These are phyloP conservation scores for Penicillium sp. DNA, from an alignment of 2,329 filamentous ascomycete genomes.

Conservation along the genomic window DNA sequence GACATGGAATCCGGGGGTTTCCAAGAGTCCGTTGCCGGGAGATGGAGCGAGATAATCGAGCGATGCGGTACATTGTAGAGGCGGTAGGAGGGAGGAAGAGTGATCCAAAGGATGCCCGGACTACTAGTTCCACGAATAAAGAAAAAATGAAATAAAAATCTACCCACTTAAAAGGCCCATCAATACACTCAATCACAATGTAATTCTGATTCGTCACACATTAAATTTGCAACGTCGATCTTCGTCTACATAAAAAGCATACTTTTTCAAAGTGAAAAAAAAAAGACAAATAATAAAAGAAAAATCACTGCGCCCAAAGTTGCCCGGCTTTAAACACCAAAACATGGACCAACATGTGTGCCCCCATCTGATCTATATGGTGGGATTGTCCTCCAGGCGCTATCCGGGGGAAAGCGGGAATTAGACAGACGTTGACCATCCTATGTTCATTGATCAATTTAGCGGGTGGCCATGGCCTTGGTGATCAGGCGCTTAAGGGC, in stretches of 20 bases:
- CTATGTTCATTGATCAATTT: slow-evolving; percentile 47
- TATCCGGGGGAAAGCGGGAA: slow-evolving; percentile 8
- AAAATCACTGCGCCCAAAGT: slow-evolving; percentile 26
- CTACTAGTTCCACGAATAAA: not conserved
- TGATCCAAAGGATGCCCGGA: not conserved
- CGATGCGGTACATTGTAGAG: slow-evolving; percentile 16
- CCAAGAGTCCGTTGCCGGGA: not conserved
- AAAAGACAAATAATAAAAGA: slow-evolving; percentile 19
- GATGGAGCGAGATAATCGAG: slow-evolving; percentile 3
- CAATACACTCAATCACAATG: not conserved
- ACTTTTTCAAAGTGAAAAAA: slow-evolving; percentile 24
- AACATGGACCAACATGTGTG: slow-evolving; percentile 23
- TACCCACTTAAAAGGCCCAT: not conserved
- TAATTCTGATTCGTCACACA: slow-evolving; percentile 26
- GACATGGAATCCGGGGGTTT: not conserved
- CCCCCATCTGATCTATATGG: slow-evolving; percentile 20
- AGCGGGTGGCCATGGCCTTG: slow-evolving; percentile 95
- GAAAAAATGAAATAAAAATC: not conserved
- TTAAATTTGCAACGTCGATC: slow-evolving; percentile 33
- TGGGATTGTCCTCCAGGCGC: slow-evolving; percentile 10
- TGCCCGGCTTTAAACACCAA: slow-evolving; percentile 29
- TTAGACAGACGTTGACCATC: slow-evolving; percentile 21
- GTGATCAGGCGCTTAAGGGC: slow-evolving; percentile 96
- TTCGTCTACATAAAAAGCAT: slow-evolving; percentile 31
- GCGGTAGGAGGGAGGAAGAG: not conserved